Evolutionary conservation across 129 eudicot species (phyloP).

Genomic region (Scalesia atractyloides): DNA sequence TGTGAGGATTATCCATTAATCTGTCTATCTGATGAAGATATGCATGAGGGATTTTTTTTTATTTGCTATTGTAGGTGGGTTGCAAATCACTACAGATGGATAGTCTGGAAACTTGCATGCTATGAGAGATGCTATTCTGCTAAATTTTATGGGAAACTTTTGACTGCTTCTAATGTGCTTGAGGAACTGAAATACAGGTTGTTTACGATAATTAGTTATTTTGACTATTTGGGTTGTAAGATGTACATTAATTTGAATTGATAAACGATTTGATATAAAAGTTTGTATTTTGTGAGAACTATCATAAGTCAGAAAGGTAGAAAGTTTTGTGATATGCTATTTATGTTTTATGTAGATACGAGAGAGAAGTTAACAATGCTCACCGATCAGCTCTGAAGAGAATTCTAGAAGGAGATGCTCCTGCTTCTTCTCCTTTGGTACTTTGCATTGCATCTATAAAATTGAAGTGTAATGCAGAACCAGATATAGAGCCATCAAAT

Average conservation of each 20-base stretch:
- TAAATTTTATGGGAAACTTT: slow-evolving; percentile 55
- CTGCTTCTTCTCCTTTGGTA: slow-evolving; percentile 77
- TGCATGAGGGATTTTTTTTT: background rate
- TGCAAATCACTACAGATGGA: slow-evolving; percentile 94
- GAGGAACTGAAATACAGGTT: slow-evolving; percentile 91
- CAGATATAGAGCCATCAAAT: slow-evolving; percentile 31
- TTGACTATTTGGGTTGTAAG: background rate
- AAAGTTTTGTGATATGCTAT: slow-evolving; percentile 16
- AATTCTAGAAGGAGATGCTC: slow-evolving; percentile 90
- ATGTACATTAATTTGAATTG: background rate
- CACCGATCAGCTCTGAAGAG: slow-evolving; percentile 84
- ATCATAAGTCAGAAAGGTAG: background rate
- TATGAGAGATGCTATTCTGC: slow-evolving; percentile 81
- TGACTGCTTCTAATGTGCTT: slow-evolving; percentile 64
- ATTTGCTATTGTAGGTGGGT: slow-evolving; percentile 60
- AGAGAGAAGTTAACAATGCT: slow-evolving; percentile 90
- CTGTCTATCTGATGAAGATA: slow-evolving; percentile 8
- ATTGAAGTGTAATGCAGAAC: slow-evolving; percentile 31
- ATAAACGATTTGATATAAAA: background rate
- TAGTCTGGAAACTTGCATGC: slow-evolving; percentile 95
- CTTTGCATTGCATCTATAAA: slow-evolving; percentile 80
- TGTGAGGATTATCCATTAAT: slow-evolving; percentile 1
- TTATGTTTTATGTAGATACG: slow-evolving; percentile 55
- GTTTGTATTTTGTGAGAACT: background rate
- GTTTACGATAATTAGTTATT: background rate